These are phyloP conservation scores for Geranium rotundifolium DNA, from an alignment of 345 rosid species.

Conservation along the genomic window DNA sequence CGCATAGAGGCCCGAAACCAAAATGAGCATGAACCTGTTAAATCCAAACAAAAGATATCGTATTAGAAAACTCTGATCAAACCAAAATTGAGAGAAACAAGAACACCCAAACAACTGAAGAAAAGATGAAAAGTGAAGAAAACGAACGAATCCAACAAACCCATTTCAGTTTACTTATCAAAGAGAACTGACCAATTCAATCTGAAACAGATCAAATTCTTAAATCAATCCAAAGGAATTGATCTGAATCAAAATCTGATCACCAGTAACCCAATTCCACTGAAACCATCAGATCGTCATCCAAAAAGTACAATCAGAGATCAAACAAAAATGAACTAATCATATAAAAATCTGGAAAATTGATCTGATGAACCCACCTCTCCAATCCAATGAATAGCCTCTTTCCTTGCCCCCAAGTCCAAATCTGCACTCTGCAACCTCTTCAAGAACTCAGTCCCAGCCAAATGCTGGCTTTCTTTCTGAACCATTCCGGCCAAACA, in stretches of 20 bases:
- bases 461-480: conserved; percentile 47
- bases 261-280: neutral
- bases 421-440: conserved; percentile 47
- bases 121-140: too few species aligned
- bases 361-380: conserved; percentile 34
- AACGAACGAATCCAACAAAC: too few species aligned
- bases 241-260: neutral
- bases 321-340: neutral
- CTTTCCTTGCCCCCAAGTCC: conserved; percentile 34
- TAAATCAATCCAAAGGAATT: neutral
- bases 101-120: too few species aligned
- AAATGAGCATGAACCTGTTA: conserved; percentile 55
- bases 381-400: conserved; percentile 48
- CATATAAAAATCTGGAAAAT: too few species aligned
- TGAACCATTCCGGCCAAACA: conserved; percentile 40
- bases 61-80: too few species aligned
- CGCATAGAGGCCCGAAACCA: conserved; percentile 58
- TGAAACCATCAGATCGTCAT: neutral
- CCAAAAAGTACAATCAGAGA: too few species aligned
- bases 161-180: neutral
- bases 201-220: neutral
- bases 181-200: neutral
- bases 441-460: conserved; percentile 35
- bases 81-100: neutral
- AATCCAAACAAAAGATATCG: conserved; percentile 3